Evolutionary conservation across 139 green algal species (phyloP).

Genomic region (Diplosphaera chodatii): DNA sequence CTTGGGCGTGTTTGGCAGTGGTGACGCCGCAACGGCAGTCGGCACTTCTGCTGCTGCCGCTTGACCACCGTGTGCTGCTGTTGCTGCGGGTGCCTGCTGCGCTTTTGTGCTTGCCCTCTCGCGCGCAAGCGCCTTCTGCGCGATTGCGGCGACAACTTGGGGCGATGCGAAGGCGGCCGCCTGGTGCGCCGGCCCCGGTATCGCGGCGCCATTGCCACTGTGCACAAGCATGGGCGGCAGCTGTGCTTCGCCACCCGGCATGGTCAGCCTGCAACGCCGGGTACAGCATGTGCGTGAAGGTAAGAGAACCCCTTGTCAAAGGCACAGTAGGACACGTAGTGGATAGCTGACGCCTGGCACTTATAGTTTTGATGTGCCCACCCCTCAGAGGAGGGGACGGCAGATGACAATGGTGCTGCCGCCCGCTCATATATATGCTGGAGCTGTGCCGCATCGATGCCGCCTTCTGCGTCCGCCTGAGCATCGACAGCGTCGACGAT

Average conservation of each 20-base stretch:
- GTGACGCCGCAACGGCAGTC: slow-evolving; percentile 13
- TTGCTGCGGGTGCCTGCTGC: neutral
- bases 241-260: neutral
- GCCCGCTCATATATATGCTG: neutral
- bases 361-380: too few relatives aligned
- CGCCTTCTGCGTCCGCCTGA: slow-evolving; percentile 1
- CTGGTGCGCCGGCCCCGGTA: too few relatives aligned
- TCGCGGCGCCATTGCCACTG: neutral
- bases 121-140: slow-evolving; percentile 21
- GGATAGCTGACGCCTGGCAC: neutral
- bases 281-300: too few relatives aligned
- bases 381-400: neutral
- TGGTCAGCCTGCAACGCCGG: slow-evolving; percentile 2
- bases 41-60: neutral
- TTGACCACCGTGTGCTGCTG: slow-evolving; percentile 7
- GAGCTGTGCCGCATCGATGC: neutral
- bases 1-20: slow-evolving; percentile 4
- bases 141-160: slow-evolving; percentile 43
- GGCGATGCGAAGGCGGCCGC: slow-evolving; percentile 36
- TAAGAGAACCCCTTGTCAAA: too few relatives aligned
- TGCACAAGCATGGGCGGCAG: slow-evolving; percentile 4
- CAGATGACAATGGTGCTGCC: neutral
- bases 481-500: slow-evolving; percentile 4
- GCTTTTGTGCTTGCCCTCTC: slow-evolving; percentile 12
- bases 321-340: too few relatives aligned